These are phyloP conservation scores for Colletotrichum viniferum DNA, from an alignment of 2,329 filamentous ascomycete genomes.

Conservation along the genomic window DNA sequence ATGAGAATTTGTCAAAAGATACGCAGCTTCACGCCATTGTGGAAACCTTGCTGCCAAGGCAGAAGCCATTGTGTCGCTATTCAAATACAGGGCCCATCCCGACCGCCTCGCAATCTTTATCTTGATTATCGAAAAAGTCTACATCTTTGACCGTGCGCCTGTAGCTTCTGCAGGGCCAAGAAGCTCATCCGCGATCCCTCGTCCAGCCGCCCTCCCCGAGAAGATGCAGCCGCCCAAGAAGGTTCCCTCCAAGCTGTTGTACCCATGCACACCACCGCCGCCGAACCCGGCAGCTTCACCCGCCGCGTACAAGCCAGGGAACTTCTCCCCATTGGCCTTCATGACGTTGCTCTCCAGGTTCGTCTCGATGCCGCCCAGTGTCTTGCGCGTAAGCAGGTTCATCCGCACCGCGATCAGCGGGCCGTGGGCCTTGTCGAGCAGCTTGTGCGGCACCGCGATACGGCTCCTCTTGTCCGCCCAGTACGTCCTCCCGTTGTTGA, in stretches of 20 bases:
- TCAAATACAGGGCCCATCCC: not conserved
- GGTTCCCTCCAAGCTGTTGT: slow-evolving; percentile 65
- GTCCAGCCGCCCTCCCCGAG: slow-evolving; percentile 60
- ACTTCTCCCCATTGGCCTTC: slow-evolving; percentile 49
- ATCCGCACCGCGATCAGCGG: slow-evolving; percentile 65
- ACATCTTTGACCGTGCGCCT: not conserved
- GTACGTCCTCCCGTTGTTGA: slow-evolving; percentile 60
- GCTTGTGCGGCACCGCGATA: slow-evolving; percentile 56
- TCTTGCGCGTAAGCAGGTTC: slow-evolving; percentile 66
- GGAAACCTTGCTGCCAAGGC: not conserved
- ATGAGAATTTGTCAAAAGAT: not conserved
- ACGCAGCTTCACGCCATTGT: not conserved
- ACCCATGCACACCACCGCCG: slow-evolving; percentile 66
- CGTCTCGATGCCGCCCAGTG: slow-evolving; percentile 64
- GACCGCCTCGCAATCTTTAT: not conserved
- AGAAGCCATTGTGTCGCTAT: not conserved
- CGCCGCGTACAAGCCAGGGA: slow-evolving; percentile 62
- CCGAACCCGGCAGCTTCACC: slow-evolving; percentile 67
- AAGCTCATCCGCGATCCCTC: slow-evolving; percentile 56
- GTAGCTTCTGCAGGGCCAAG: slow-evolving; percentile 11
- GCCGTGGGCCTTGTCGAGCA: slow-evolving; percentile 59
- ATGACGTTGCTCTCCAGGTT: slow-evolving; percentile 62
- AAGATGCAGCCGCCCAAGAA: slow-evolving; percentile 69
- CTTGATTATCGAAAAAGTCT: not conserved
- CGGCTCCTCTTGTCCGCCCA: slow-evolving; percentile 57